These are phyloP conservation scores for Agroathelia rolfsii DNA, from an alignment of 1,284 basidiomycete species.

Conservation along the genomic window DNA sequence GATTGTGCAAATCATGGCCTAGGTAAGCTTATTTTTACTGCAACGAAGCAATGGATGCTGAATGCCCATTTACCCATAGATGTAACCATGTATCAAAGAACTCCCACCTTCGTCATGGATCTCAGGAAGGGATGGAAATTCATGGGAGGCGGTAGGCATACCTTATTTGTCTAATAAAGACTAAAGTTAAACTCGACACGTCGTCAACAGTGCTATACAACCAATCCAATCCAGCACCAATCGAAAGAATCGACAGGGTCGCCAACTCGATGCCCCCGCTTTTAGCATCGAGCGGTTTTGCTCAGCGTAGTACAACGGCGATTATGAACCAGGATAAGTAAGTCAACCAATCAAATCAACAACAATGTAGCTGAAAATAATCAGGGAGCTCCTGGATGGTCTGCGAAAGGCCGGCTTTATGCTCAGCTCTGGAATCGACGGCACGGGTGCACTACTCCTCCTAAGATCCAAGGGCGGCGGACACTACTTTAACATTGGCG, in stretches of 20 bases:
- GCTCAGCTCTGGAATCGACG: conserved; percentile 27
- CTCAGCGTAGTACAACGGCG: no score
- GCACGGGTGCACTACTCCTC: conserved; percentile 26
- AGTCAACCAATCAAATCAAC: neutral
- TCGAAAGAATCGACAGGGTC: no score
- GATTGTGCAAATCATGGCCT: conserved; percentile 26
- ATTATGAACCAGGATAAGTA: no score
- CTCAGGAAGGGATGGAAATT: conserved; percentile 18
- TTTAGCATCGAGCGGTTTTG: no score
- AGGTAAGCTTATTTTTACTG: conserved; percentile 7
- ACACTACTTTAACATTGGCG: conserved; percentile 35
- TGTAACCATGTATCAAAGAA: conserved; percentile 22
- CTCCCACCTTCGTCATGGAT: conserved; percentile 29
- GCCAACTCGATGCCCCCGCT: no score
- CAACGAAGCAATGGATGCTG: neutral
- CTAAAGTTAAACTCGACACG: no score
- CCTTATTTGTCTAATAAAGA: neutral
- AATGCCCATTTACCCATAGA: conserved; percentile 7
- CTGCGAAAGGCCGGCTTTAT: conserved; percentile 35
- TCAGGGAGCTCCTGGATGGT: conserved; percentile 27
- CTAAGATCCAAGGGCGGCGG: conserved; percentile 26
- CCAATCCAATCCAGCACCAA: no score
- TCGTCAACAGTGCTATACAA: no score
- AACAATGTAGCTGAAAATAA: neutral
- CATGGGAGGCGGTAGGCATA: conserved; percentile 11